These are phyloP conservation scores for Bolboschoenoplectus hybrid DNA, from an alignment of 202 grass and related monocot species.

Conservation along the genomic window DNA sequence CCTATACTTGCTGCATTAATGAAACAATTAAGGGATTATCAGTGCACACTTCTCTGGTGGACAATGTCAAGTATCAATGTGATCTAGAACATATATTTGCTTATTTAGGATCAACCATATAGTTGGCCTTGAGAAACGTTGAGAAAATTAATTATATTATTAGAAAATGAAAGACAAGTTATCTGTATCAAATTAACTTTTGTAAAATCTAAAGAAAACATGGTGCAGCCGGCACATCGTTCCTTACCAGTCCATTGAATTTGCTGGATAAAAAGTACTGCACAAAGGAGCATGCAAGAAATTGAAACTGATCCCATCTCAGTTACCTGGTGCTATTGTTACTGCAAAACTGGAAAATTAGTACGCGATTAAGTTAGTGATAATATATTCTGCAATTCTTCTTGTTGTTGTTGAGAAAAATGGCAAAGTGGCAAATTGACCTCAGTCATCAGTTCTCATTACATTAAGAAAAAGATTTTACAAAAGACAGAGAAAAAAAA, in stretches of 20 bases:
- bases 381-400: neutral
- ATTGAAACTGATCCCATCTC: neutral
- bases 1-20: slow-evolving; percentile 38
- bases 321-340: neutral
- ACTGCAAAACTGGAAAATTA: slow-evolving; percentile 2
- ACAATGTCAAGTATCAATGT: neutral
- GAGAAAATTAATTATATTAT: neutral
- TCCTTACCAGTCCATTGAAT: slow-evolving; percentile 9
- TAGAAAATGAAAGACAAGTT: neutral
- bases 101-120: neutral
- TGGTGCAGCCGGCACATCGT: neutral
- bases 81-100: neutral
- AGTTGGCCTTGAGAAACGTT: neutral
- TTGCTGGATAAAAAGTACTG: neutral
- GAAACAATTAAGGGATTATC: neutral
- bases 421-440: neutral
- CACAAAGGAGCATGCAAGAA: slow-evolving; percentile 7
- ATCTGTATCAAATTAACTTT: neutral
- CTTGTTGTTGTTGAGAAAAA: neutral
- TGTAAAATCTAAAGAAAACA: neutral
- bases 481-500: neutral
- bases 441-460: neutral
- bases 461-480: neutral
- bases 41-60: neutral
- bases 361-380: neutral